Evolutionary conservation across 2,329 filamentous ascomycete species (phyloP).

Genomic region (Colletotrichum liaoningense): DNA sequence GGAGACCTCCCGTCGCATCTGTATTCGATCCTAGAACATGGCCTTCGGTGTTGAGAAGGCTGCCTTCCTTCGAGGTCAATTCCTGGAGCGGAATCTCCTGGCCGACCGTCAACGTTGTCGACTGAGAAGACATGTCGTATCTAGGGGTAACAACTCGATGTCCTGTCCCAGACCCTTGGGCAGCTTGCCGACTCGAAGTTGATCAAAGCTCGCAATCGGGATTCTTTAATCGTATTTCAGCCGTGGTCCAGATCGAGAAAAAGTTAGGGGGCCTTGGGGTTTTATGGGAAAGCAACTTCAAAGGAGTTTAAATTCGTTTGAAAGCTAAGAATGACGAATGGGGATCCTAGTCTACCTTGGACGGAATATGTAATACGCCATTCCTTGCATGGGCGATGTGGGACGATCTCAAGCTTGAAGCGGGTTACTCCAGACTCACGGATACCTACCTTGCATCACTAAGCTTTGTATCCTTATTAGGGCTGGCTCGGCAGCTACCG

Average conservation of each 20-base stretch:
- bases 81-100: neutral
- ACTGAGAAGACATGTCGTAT: neutral
- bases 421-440: no score
- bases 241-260: neutral
- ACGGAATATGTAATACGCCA: no score
- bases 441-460: no score
- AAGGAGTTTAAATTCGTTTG: neutral
- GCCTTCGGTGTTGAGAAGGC: neutral
- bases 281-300: neutral
- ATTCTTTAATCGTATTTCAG: neutral
- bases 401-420: no score
- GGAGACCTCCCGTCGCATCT: constrained; percentile 23
- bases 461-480: no score
- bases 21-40: constrained; percentile 1
- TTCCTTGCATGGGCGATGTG: no score
- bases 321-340: neutral
- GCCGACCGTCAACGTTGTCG: neutral
- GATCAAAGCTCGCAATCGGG: neutral
- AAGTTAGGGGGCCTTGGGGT: neutral
- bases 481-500: no score
- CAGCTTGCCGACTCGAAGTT: neutral
- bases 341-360: neutral
- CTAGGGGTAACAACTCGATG: neutral
- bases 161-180: neutral
- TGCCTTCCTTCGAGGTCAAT: neutral